A percentile compares a stretch with the other conserved stretches of the same genome.
Conservation (phyloP, 805 yeast genomes). For the Metschnikowia shivogae region DNA sequence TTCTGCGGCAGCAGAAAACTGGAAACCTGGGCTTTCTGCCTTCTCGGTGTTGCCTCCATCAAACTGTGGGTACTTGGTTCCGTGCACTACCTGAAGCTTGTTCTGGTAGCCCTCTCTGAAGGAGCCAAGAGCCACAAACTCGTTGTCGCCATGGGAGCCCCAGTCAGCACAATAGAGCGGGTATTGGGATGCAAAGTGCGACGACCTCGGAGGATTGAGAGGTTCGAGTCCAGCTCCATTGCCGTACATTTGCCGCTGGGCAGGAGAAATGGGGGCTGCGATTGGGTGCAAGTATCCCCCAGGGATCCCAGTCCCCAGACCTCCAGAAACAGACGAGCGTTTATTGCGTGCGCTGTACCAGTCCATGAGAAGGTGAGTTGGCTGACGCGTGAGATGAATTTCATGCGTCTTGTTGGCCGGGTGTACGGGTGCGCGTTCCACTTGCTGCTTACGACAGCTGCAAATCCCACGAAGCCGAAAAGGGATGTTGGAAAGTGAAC, state of each 20-base stretch:
- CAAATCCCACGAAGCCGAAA: neutral
- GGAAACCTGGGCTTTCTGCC: conserved; percentile 22
- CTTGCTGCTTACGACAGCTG: conserved; percentile 1
- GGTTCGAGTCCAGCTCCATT: neutral
- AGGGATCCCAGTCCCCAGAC: neutral
- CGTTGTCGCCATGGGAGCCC: conserved; percentile 27
- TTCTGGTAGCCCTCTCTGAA: conserved; percentile 76
- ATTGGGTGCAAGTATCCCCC: conserved; percentile 1
- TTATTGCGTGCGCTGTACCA: conserved; percentile 17
- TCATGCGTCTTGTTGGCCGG: neutral
- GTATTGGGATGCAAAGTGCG: conserved; percentile 18
- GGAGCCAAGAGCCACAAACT: conserved; percentile 64
- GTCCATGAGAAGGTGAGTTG: conserved; percentile 11
- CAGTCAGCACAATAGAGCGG: conserved; percentile 38
- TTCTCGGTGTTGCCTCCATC: conserved; percentile 18
- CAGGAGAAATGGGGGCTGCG: neutral
- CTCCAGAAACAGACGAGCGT: conserved; percentile 14
- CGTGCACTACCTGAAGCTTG: conserved; percentile 49
- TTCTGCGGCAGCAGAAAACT: conserved; percentile 49
- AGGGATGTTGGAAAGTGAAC: neutral
- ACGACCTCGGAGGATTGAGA: conserved; percentile 3
- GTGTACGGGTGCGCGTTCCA: conserved; percentile 1
- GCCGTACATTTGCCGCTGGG: neutral
- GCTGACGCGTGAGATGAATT: neutral
- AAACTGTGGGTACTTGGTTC: conserved; percentile 21